Conservation (phyloP, 2,329 filamentous ascomycete species). For the Diaporthe aspalathi region DNA sequence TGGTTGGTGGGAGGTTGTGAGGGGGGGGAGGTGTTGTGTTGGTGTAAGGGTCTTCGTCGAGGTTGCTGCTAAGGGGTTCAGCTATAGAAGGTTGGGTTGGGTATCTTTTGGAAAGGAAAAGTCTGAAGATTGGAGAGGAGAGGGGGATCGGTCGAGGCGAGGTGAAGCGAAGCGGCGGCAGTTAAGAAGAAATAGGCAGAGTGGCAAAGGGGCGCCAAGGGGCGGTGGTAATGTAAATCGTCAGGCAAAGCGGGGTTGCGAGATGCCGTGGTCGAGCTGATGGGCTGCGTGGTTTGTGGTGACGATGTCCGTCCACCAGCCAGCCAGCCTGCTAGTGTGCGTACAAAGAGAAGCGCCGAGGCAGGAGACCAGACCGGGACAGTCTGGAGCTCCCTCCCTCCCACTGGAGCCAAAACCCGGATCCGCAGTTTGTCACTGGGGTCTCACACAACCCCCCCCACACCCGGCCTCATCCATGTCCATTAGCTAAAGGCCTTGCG, state of each 20-base stretch:
- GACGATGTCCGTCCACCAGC: conserved; percentile 25
- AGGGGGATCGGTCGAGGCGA: background rate
- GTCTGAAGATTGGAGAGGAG: background rate
- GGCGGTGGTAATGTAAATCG: conserved; percentile 23
- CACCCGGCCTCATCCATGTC: conserved; percentile 21
- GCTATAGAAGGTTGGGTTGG: background rate
- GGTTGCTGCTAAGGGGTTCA: background rate
- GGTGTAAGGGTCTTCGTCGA: too few species aligned
- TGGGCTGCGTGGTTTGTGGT: conserved; percentile 2
- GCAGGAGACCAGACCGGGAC: conserved; percentile 18
- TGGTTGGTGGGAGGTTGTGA: background rate
- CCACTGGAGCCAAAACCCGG: conserved; percentile 34
- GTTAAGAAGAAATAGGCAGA: conserved; percentile 27
- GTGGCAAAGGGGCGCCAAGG: conserved; percentile 33
- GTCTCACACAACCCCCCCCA: background rate
- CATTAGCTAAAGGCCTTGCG: background rate
- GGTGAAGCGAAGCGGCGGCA: conserved; percentile 1
- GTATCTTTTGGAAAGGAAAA: conserved; percentile 27
- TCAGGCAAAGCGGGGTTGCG: conserved; percentile 35
- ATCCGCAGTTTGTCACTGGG: conserved; percentile 30
- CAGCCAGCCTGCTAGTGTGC: background rate
- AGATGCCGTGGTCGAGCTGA: conserved; percentile 7
- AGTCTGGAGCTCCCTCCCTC: conserved; percentile 26
- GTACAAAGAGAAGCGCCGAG: conserved; percentile 21
- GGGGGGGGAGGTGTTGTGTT: too few species aligned